phyloP scores from a whole-genome alignment of 2,329 filamentous ascomycete species.

The Raffaelea arxii region DNA sequence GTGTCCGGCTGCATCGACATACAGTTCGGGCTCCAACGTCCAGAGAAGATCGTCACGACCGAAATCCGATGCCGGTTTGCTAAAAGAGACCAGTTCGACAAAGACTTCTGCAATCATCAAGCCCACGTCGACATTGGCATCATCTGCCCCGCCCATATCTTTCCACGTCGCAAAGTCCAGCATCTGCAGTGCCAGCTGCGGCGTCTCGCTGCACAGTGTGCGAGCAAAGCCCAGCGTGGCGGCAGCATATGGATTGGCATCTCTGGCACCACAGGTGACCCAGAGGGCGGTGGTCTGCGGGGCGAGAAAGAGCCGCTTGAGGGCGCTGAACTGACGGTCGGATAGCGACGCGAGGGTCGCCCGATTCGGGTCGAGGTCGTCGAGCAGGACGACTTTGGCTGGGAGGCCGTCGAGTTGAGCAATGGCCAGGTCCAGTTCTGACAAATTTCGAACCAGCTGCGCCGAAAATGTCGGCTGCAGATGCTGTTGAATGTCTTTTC shows the following conservation, averaged over 20 bases:
- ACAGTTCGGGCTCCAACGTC: constrained; percentile 26
- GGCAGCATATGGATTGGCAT: constrained; percentile 17
- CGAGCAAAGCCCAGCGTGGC: constrained; percentile 23
- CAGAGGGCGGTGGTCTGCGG: constrained; percentile 22
- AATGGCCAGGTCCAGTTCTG: too few species aligned
- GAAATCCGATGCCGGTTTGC: constrained; percentile 2
- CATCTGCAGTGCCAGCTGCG: constrained; percentile 20
- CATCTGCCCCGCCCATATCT: constrained; percentile 2
- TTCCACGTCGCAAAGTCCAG: constrained; percentile 21
- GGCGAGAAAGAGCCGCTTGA: constrained; percentile 16
- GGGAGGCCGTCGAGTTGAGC: constrained; percentile 19
- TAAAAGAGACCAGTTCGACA: constrained; percentile 12
- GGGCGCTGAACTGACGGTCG: constrained; percentile 16
- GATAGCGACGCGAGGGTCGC: constrained; percentile 25
- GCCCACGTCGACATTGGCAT: neutral
- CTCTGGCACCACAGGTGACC: constrained; percentile 17
- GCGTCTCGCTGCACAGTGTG: constrained; percentile 21
- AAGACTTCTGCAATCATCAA: constrained; percentile 14
- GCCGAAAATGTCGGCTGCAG: too few species aligned
- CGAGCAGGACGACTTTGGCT: constrained; percentile 20
- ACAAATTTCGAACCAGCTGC: too few species aligned
- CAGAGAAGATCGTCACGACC: constrained; percentile 15
- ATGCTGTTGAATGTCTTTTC: too few species aligned
- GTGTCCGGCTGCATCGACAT: constrained; percentile 20
- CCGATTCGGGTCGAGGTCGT: constrained; percentile 22